Evolutionary conservation across 2,329 filamentous ascomycete genomes (phyloP).

Genomic region (Capronia epimyces): DNA sequence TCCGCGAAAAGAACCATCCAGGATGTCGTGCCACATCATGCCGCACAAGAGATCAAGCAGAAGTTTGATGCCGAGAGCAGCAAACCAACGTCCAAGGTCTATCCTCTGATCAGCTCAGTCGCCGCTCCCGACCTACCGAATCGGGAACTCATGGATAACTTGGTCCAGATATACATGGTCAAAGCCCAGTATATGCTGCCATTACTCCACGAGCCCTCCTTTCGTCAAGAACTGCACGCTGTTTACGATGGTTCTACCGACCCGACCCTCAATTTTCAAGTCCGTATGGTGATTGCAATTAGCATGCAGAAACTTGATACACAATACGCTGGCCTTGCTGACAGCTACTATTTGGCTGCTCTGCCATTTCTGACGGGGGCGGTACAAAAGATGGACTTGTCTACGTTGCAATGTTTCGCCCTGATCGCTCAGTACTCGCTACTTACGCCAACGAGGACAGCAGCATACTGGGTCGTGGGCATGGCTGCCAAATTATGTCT

Average conservation of each 20-base stretch:
- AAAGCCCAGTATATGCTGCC: conserved; percentile 89
- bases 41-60: conserved; percentile 62
- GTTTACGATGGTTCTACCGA: conserved; percentile 73
- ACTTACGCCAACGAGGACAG: conserved; percentile 82
- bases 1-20: conserved; percentile 87
- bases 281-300: conserved; percentile 89
- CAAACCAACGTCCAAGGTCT: conserved; percentile 70
- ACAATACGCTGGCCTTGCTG: conserved; percentile 85
- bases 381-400: conserved; percentile 80
- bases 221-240: conserved; percentile 69
- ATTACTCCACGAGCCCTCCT: conserved; percentile 74
- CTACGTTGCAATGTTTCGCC: conserved; percentile 81
- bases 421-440: conserved; percentile 88
- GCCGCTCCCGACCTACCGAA: conserved; percentile 72
- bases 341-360: conserved; percentile 89
- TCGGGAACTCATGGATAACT: conserved; percentile 65
- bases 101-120: conserved; percentile 81
- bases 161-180: conserved; percentile 79
- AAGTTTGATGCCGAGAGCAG: conserved; percentile 60
- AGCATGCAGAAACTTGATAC: conserved; percentile 87
- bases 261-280: conserved; percentile 78
- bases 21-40: conserved; percentile 76
- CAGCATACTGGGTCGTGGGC: conserved; percentile 88
- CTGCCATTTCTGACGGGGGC: conserved; percentile 78
- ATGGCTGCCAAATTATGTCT: conserved; percentile 83